These are phyloP conservation scores for Mimosa bimucronata DNA, from an alignment of 306 rosid genomes.

Conservation along the genomic window DNA sequence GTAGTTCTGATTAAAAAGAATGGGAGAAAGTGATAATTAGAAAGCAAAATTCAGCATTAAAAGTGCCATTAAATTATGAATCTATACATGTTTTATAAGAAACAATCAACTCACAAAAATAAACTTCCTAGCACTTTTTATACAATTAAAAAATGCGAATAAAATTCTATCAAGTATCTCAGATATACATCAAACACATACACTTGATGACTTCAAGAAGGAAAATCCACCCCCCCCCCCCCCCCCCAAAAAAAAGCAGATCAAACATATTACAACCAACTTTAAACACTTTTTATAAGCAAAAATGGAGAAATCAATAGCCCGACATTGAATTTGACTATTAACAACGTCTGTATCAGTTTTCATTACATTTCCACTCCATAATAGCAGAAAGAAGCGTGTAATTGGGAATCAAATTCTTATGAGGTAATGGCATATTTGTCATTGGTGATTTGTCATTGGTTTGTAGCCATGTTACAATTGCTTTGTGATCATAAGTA, in stretches of 20 bases:
- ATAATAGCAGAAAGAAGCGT: conserved; percentile 86
- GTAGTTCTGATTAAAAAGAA: too few species aligned
- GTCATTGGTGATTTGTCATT: conserved; percentile 82
- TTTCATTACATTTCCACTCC: conserved; percentile 76
- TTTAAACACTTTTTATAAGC: too few species aligned
- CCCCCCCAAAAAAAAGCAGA: too few species aligned
- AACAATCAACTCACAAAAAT: too few species aligned
- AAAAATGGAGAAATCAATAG: not conserved
- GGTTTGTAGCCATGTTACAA: conserved; percentile 71
- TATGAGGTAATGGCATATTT: conserved; percentile 66
- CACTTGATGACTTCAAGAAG: too few species aligned
- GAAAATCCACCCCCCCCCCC: too few species aligned
- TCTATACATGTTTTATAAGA: not conserved
- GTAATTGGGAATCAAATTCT: conserved; percentile 73
- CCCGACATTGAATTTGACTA: not conserved
- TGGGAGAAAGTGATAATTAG: not conserved
- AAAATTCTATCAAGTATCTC: too few species aligned
- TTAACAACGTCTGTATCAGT: conserved; percentile 19
- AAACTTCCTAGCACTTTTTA: too few species aligned
- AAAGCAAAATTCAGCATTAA: not conserved
- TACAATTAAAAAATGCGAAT: too few species aligned
- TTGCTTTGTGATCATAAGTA: conserved; percentile 79
- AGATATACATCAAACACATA: too few species aligned
- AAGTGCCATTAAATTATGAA: not conserved
- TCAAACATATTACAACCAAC: too few species aligned